Evolutionary conservation across 1,139 yeast genomes (phyloP).

Genomic region (Sugiyamaella neomexicana): DNA sequence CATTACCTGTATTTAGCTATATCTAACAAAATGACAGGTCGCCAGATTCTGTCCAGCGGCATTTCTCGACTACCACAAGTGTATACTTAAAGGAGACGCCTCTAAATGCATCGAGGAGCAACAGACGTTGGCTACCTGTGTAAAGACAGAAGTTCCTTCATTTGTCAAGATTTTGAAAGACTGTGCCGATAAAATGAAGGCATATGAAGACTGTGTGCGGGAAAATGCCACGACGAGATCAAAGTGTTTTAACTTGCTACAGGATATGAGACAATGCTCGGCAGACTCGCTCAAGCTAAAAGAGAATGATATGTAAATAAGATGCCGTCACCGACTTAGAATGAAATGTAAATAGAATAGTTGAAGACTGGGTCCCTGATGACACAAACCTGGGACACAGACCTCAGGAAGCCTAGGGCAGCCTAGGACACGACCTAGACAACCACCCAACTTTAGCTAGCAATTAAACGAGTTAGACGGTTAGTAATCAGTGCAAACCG

Average conservation of each 20-base stretch:
- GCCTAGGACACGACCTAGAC: too few relatives aligned
- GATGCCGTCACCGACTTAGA: background rate
- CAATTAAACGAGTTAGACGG: background rate
- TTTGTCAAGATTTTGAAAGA: constrained; percentile 60
- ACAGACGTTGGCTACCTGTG: constrained; percentile 54
- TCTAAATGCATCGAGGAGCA: constrained; percentile 54
- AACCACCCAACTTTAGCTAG: too few relatives aligned
- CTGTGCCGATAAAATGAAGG: constrained; percentile 56
- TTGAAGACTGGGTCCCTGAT: too few relatives aligned
- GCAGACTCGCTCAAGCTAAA: constrained; percentile 34
- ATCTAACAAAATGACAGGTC: constrained; percentile 40
- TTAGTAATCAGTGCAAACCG: background rate
- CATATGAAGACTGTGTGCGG: constrained; percentile 60
- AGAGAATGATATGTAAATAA: constrained; percentile 17
- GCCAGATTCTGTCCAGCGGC: constrained; percentile 66
- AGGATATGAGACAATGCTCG: constrained; percentile 44
- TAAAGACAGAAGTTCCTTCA: constrained; percentile 59
- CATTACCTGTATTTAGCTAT: background rate
- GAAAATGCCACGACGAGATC: constrained; percentile 43
- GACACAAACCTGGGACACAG: too few relatives aligned
- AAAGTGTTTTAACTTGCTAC: constrained; percentile 45
- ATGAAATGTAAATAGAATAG: constrained; percentile 6
- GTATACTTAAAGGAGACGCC: constrained; percentile 54
- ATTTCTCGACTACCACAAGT: constrained; percentile 63
- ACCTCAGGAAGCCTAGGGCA: background rate